Evolutionary conservation across 2,329 filamentous ascomycete species (phyloP), one percentile per base, ranked within the genome.

Genomic region (Fusarium praegraminearum): DNA sequence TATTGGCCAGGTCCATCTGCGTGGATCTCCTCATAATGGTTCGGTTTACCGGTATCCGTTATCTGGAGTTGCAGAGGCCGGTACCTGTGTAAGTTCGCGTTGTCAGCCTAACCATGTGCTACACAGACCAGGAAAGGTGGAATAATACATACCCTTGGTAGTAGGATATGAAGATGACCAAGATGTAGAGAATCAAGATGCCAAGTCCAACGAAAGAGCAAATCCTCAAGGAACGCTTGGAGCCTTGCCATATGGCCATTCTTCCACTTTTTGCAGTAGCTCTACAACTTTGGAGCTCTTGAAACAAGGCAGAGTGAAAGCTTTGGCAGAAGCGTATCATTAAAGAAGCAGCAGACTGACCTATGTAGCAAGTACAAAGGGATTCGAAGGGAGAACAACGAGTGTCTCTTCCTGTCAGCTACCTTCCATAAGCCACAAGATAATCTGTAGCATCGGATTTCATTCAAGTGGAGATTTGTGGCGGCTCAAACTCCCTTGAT

Each of bases 121-220:
- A 28, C 10, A 28, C 1, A 28, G 3, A 28, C 1, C 28, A 28
- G 28, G 28, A 1, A 11, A n/a, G 1, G 1, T n/a, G 1, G 24
- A 7, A 3, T 5, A 16, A 2, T 1, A 4, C 3, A 18, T 45
- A n/a, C 43, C 18, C 7, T 11, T 28, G n/a, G 6, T 26, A n/a
- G 5, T 47, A 13, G 0, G 28, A 22, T 8, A n/a, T 8, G 4
- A 47, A 32, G 13, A 32, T 28, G 6, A 47, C 4, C 3, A 32
- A 32, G 2, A 28, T 20, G n/a, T 13, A 12, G 2, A 32, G 9
- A 28, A 18, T 32, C 8, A 47, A 47, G 20, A n/a, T 32, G 2
- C 2, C 16, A 1, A 32, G 4, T 3, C 26, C 44, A 2, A 32
- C 6, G 5, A 32, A 4, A 9, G n/a, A 47, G 28, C 44, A 20